These are phyloP conservation scores for Sabuloglossum arenarium DNA, from an alignment of 495 filamentous ascomycete genomes.

Conservation along the genomic window DNA sequence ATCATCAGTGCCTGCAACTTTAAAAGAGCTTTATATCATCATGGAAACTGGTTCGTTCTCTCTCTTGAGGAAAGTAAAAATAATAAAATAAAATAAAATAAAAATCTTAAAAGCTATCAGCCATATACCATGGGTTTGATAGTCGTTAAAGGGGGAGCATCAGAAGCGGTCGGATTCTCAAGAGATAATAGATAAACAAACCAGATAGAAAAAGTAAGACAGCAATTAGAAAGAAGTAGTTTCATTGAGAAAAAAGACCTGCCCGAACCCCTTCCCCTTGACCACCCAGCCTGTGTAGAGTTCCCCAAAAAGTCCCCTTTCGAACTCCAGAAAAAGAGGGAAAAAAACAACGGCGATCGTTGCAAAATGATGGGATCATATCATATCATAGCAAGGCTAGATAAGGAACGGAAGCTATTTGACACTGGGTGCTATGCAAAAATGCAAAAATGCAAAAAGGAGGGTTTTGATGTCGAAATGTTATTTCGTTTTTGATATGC, in stretches of 20 bases:
- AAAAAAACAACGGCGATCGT: background rate
- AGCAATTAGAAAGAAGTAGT: background rate
- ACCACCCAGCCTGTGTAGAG: constrained; percentile 1
- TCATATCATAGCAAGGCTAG: background rate
- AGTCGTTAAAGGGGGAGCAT: too few species aligned
- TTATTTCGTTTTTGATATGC: background rate
- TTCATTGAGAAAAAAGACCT: background rate
- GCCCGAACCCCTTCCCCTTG: background rate
- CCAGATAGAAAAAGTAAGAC: background rate
- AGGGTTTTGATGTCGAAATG: background rate
- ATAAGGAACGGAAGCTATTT: constrained; percentile 1
- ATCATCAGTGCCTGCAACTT: too few species aligned
- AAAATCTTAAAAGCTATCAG: too few species aligned
- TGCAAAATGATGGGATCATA: background rate
- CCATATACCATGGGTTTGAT: too few species aligned
- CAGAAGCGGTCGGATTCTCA: background rate
- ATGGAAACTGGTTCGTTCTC: too few species aligned
- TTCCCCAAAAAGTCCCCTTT: background rate
- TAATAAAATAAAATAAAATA: too few species aligned
- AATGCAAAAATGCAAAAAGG: background rate
- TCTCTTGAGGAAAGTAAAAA: too few species aligned
- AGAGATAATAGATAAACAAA: background rate
- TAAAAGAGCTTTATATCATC: too few species aligned
- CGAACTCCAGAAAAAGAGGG: background rate
- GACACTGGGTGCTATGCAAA: background rate